phyloP scores from a whole-genome alignment of 2,329 filamentous ascomycete genomes.

The Orbilia brochopaga region DNA sequence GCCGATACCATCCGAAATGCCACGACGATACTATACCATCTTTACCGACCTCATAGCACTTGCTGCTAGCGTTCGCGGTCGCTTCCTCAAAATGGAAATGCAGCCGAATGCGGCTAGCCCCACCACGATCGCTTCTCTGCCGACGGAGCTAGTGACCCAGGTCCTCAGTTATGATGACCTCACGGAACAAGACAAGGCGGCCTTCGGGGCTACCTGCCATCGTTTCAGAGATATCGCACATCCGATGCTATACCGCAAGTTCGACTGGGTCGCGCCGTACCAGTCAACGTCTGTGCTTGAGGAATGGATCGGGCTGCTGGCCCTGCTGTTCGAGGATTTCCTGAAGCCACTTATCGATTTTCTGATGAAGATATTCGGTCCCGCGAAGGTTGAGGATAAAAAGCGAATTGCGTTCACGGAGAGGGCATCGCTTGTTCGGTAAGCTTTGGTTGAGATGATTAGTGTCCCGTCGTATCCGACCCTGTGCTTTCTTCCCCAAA shows the following conservation, averaged over 20 bases:
- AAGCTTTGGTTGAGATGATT: neutral
- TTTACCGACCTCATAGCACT: too few relatives aligned
- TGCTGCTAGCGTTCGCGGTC: too few relatives aligned
- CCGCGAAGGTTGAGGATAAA: conserved; percentile 7
- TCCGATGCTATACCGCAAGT: conserved; percentile 27
- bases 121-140: conserved; percentile 9
- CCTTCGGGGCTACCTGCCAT: conserved; percentile 26
- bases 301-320: conserved; percentile 12
- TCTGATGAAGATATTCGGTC: conserved; percentile 20
- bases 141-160: conserved; percentile 26
- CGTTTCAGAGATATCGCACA: conserved; percentile 18
- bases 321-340: conserved; percentile 19
- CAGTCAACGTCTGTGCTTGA: conserved; percentile 9
- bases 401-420: conserved; percentile 11
- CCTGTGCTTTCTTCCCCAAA: neutral
- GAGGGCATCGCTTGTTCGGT: conserved; percentile 25
- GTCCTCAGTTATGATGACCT: conserved; percentile 19
- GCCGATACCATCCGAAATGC: too few relatives aligned
- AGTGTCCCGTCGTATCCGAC: too few relatives aligned
- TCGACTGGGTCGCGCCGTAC: conserved; percentile 36
- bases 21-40: too few relatives aligned
- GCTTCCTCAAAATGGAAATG: conserved; percentile 28
- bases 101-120: conserved; percentile 21
- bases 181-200: conserved; percentile 19
- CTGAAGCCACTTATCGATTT: conserved; percentile 19